These are phyloP conservation scores for Sisymbrium irio DNA, from an alignment of 345 rosid species.

Conservation along the genomic window DNA sequence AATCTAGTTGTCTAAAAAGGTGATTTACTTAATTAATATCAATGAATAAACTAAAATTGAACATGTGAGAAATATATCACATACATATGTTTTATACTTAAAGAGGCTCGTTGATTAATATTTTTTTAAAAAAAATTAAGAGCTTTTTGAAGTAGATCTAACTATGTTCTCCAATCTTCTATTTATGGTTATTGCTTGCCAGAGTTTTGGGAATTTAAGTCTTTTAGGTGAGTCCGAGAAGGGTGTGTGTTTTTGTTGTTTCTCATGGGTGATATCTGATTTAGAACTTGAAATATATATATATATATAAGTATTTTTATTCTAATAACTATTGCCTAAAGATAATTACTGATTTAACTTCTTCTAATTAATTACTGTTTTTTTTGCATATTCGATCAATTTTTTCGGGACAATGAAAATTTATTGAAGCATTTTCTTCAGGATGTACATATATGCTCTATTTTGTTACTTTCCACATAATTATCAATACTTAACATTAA, in stretches of 20 bases:
- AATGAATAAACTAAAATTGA: too few species aligned
- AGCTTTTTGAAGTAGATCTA: slow-evolving; percentile 1
- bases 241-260: not conserved
- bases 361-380: not conserved
- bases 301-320: not conserved
- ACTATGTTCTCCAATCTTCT: slow-evolving; percentile 19
- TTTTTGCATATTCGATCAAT: not conserved
- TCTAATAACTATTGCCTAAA: not conserved
- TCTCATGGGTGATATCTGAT: not conserved
- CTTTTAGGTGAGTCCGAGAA: slow-evolving; percentile 15
- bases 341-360: not conserved
- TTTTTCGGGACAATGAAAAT: not conserved
- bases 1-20: too few species aligned
- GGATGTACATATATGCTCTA: not conserved
- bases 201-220: slow-evolving; percentile 13
- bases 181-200: slow-evolving; percentile 12
- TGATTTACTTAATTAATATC: too few species aligned
- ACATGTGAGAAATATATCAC: not conserved
- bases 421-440: not conserved
- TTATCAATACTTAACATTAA: not conserved
- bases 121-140: not conserved
- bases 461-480: not conserved
- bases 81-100: not conserved
- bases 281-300: not conserved
- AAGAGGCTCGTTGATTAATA: not conserved